A percentile compares a stretch with the other conserved stretches of the same genome.
phyloP scores from a whole-genome alignment of 345 rosid genomes.

The Melaleuca quinquenervia region DNA sequence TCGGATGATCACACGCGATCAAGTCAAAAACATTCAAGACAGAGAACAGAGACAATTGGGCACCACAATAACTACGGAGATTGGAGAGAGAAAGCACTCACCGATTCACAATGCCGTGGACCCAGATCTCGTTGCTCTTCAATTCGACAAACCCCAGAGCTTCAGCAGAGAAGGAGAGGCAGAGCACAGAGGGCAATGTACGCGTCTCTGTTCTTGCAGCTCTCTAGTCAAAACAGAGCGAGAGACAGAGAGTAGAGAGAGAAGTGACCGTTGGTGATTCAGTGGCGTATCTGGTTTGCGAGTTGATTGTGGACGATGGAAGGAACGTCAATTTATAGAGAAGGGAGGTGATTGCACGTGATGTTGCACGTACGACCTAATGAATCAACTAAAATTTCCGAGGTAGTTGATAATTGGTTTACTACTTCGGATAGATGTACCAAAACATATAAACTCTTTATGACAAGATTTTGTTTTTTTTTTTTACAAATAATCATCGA shows the following conservation, averaged over 20 bases:
- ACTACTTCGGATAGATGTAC: neutral
- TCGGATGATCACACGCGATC: no score
- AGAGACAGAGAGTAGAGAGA: neutral
- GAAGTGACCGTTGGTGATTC: neutral
- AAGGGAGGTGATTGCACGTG: neutral
- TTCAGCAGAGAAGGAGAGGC: neutral
- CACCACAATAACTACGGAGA: no score
- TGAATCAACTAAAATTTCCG: neutral
- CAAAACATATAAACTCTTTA: neutral
- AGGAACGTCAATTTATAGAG: neutral
- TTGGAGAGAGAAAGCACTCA: neutral
- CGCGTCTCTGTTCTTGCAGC: neutral
- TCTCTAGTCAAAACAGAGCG: neutral
- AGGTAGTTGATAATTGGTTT: neutral
- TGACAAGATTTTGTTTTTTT: neutral
- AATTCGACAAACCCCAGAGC: neutral
- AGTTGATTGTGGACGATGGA: neutral
- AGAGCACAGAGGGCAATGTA: neutral
- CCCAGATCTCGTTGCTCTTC: neutral
- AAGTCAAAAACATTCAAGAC: no score
- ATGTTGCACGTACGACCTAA: neutral
- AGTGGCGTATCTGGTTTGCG: no score
- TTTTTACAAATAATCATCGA: neutral
- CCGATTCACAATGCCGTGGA: neutral
- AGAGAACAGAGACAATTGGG: neutral